phyloP scores from a whole-genome alignment of 202 grass and related monocot species.

The Zizania palustris region DNA sequence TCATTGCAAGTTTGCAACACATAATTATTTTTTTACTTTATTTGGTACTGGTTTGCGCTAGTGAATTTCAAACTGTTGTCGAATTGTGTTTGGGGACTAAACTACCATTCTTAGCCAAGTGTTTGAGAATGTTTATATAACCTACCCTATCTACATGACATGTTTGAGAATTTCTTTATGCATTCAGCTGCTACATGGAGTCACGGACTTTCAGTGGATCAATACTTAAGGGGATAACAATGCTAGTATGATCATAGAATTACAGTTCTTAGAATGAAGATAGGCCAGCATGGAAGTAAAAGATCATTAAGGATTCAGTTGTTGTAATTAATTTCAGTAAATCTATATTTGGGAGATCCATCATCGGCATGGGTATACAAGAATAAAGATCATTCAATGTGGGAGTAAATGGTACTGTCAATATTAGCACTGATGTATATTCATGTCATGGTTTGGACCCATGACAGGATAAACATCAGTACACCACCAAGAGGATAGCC shows the following conservation, averaged over 20 bases:
- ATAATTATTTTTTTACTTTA: conserved; percentile 17
- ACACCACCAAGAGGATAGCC: no score
- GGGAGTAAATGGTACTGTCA: background rate
- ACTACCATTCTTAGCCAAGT: background rate
- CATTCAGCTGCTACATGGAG: conserved; percentile 16
- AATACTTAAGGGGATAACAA: conserved; percentile 20
- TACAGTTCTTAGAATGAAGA: conserved; percentile 19
- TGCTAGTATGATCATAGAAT: background rate
- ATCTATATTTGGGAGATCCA: conserved; percentile 3
- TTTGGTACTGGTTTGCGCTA: background rate
- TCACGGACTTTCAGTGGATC: background rate
- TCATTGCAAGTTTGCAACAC: background rate
- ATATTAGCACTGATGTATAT: background rate
- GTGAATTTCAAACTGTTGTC: background rate
- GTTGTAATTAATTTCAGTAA: background rate
- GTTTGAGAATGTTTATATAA: conserved; percentile 25
- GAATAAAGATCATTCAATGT: background rate
- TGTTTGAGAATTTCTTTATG: conserved; percentile 22
- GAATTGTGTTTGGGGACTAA: background rate
- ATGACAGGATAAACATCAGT: no score
- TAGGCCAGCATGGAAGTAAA: background rate
- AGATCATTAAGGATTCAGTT: background rate
- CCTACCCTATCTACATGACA: background rate
- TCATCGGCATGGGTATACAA: no score
- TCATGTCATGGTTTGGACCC: no score